These are phyloP conservation scores for Pythium dissimile DNA, from an alignment of 352 stramenopile species.

Conservation along the genomic window DNA sequence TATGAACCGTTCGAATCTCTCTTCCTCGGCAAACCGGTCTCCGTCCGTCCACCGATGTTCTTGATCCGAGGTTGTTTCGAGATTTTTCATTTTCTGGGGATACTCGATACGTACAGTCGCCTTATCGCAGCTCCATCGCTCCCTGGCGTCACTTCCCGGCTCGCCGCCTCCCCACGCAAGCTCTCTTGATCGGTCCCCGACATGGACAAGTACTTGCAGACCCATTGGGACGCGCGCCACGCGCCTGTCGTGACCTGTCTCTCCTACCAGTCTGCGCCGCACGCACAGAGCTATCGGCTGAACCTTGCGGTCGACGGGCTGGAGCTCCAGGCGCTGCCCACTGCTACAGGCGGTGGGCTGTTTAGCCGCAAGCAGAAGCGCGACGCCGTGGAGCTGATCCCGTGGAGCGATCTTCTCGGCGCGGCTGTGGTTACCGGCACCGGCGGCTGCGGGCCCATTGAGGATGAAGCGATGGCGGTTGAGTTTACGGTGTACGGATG, in stretches of 20 bases:
- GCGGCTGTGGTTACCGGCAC: slow-evolving; percentile 27
- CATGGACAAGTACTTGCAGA: slow-evolving; percentile 15
- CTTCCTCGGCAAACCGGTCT: background rate
- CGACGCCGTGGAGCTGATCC: slow-evolving; percentile 29
- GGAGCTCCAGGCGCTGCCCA: slow-evolving; percentile 27
- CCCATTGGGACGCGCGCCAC: slow-evolving; percentile 16
- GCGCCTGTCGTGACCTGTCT: slow-evolving; percentile 19
- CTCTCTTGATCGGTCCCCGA: background rate
- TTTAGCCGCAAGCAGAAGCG: slow-evolving; percentile 26
- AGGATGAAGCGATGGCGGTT: background rate
- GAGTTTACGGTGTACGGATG: slow-evolving; percentile 25
- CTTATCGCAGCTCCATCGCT: too few relatives aligned
- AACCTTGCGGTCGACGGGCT: slow-evolving; percentile 31
- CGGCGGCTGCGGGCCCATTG: background rate
- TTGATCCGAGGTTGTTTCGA: slow-evolving; percentile 6
- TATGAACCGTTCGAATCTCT: background rate
- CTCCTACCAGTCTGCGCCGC: slow-evolving; percentile 9
- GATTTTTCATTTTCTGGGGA: background rate
- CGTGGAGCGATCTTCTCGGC: slow-evolving; percentile 44
- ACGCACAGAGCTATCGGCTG: slow-evolving; percentile 22
- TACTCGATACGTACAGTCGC: background rate
- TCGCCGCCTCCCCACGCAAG: background rate
- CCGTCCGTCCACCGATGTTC: background rate
- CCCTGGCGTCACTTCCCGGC: too few relatives aligned
- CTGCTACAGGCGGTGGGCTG: background rate